Evolutionary conservation across 108 stramenopile species (phyloP).

Genomic region (Nitzschia sp.): DNA sequence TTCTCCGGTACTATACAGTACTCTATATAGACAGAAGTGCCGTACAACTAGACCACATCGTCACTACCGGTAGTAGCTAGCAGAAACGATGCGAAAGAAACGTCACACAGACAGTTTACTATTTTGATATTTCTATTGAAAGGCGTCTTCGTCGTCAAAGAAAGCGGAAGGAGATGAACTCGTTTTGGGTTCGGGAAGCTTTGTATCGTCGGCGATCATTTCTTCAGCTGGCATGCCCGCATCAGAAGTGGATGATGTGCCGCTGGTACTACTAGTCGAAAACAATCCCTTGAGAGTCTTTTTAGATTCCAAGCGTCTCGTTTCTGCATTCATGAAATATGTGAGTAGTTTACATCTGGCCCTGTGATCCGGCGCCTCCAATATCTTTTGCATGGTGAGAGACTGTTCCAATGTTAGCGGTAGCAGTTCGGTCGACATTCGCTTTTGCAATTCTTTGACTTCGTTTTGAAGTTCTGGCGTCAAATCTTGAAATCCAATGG

Average conservation of each 20-base stretch:
- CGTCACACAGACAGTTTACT: constrained; percentile 23
- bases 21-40: no score
- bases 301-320: constrained; percentile 67
- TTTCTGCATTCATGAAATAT: constrained; percentile 76
- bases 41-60: no score
- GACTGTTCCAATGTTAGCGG: constrained; percentile 78
- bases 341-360: constrained; percentile 58
- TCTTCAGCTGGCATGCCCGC: constrained; percentile 28
- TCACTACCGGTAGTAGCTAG: no score
- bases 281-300: constrained; percentile 72
- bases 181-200: background rate
- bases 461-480: constrained; percentile 72
- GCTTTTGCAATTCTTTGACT: constrained; percentile 73
- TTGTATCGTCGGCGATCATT: constrained; percentile 16
- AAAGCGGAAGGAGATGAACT: constrained; percentile 32
- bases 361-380: constrained; percentile 70
- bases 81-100: no score
- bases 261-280: constrained; percentile 9
- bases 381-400: constrained; percentile 81
- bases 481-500: constrained; percentile 78
- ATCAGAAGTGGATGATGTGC: background rate
- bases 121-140: no score
- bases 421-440: constrained; percentile 70
- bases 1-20: no score
- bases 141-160: constrained; percentile 60